These are phyloP conservation scores for Trichoderma hamatum DNA, from an alignment of 2,329 filamentous ascomycete species.

Conservation along the genomic window DNA sequence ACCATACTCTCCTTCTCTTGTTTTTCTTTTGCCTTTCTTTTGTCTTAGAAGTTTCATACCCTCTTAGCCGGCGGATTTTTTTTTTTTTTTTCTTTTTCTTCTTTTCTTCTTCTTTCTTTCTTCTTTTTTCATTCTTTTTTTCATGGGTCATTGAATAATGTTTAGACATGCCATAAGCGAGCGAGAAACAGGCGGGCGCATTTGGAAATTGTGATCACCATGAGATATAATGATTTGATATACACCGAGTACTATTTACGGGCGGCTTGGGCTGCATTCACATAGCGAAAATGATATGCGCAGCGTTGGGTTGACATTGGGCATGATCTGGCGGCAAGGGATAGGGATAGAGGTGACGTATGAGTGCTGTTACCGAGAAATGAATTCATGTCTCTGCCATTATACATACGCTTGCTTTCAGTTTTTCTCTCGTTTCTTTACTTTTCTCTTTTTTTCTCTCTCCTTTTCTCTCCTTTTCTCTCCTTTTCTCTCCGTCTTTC, in stretches of 20 bases:
- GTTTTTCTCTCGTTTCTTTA: background rate
- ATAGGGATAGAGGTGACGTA: background rate
- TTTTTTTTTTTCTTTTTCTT: background rate
- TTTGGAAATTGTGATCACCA: background rate
- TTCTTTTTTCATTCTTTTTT: background rate
- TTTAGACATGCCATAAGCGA: background rate
- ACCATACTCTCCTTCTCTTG: background rate
- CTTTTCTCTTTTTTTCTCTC: background rate
- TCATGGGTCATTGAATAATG: background rate
- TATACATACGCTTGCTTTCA: background rate
- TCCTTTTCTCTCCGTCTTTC: background rate
- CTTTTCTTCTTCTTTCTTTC: background rate
- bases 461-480: background rate
- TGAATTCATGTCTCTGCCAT: too few relatives aligned
- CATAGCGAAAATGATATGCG: background rate
- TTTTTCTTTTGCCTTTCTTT: background rate
- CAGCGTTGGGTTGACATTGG: conserved; percentile 4
- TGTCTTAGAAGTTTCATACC: background rate
- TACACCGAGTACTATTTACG: background rate
- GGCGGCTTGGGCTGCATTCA: conserved; percentile 8
- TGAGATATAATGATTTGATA: conserved; percentile 1
- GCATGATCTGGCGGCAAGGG: background rate
- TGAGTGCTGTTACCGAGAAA: background rate
- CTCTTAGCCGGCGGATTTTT: background rate
- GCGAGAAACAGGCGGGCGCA: conserved; percentile 11